Conservation (phyloP, 179 eudicot genomes). For the Carnegiea gigantea region DNA sequence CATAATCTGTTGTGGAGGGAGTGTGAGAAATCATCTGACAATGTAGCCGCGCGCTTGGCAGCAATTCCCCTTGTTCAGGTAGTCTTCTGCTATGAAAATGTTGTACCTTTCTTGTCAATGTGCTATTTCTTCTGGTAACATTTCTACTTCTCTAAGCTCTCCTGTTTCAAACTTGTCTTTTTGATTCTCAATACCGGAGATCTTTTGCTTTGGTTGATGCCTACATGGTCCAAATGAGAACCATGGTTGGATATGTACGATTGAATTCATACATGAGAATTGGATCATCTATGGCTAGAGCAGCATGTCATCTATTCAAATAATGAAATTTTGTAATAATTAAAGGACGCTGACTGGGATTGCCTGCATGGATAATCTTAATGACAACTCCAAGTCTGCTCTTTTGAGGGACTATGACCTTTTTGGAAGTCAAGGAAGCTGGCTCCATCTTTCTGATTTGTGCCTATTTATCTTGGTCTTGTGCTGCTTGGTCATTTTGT, state of each 20-base stretch:
- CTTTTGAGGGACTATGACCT: background rate
- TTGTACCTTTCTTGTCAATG: background rate
- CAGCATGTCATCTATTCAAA: too few relatives aligned
- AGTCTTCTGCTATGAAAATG: constrained; percentile 2
- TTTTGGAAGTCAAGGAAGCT: background rate
- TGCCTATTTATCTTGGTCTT: background rate
- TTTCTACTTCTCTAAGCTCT: background rate
- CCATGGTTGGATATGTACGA: background rate
- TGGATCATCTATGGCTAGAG: too few relatives aligned
- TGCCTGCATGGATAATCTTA: too few relatives aligned
- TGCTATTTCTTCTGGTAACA: background rate
- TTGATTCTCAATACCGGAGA: background rate
- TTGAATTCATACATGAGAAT: too few relatives aligned
- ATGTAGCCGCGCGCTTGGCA: constrained; percentile 86
- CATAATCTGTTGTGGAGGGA: constrained; percentile 94
- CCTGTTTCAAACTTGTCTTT: background rate
- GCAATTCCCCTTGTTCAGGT: constrained; percentile 94
- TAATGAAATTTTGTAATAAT: too few relatives aligned
- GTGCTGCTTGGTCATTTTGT: background rate
- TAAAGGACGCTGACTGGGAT: too few relatives aligned
- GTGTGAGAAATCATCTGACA: constrained; percentile 78
- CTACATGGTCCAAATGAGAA: background rate
- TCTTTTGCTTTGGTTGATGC: background rate
- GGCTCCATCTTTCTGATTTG: background rate
- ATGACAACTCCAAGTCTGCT: too few relatives aligned